Evolutionary conservation across 768 basidiomycete genomes (phyloP), one percentile per base, ranked within the genome.

Genomic region (Tylopilus sp.): DNA sequence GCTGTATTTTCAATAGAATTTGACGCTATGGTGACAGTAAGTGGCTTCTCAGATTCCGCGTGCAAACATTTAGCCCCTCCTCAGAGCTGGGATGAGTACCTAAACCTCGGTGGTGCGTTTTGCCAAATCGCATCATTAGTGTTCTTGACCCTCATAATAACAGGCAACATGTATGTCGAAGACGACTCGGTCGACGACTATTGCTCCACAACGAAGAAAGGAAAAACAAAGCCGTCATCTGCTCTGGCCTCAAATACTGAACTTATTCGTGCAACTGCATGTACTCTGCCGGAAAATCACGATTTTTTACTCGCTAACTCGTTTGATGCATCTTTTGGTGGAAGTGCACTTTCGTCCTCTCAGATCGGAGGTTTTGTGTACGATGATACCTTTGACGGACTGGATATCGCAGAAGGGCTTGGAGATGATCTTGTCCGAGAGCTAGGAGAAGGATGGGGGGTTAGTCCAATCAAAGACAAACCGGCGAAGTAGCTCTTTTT

Each of bases 391-490:
- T 75, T 78, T 19, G 86, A 82, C 49, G 83, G 74, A 21, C 61
- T 84, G 22, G 86, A 82, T 54, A 63, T 85, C 17, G 78, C 71
- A n/a, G 79, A 75, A 8, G 83, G 78, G 21, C 68, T 91, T 17
- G 87, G 84, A 4, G 87, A 89, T 42, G 89, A 91, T 59, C 72
- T 92, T 25, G 87, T 85, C 9, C 77, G 76, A 55, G 89, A 92
- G 60, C 74, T 92, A 3, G 89, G 88, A 28, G 82, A 83, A 60
- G 83, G 76, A 22, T 90, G 89, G 87, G 81, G 77, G 19, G 73
- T 38, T 26, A 49, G 43, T 44, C 53, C 48, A 5, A 16, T 46
- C 37, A 40, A 51, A 10, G 54, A 57, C 19, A 59, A 42, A 17
- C 45, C 26, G 6, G 29, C 53, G 40, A 51, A 56, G 67, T 68